Conservation (phyloP, 2,329 filamentous ascomycete genomes). For the Trichophyton benhamiae region DNA sequence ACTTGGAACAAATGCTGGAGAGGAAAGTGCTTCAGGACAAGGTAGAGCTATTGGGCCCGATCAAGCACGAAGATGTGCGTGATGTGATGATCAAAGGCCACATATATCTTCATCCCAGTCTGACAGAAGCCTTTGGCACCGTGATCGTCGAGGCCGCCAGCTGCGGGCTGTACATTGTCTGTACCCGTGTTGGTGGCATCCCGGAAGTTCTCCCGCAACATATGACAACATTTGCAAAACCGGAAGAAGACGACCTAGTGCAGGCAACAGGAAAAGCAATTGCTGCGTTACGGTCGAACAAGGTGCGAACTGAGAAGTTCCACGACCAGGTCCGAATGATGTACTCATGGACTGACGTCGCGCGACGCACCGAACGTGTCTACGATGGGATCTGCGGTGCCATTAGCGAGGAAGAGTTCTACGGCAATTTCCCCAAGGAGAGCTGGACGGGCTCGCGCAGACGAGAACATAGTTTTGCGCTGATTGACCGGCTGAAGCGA, state of each 20-base stretch:
- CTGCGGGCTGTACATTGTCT: slow-evolving; percentile 92
- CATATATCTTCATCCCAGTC: slow-evolving; percentile 86
- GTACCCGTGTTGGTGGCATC: slow-evolving; percentile 90
- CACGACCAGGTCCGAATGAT: slow-evolving; percentile 96
- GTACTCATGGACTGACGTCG: slow-evolving; percentile 98
- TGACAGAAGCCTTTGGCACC: slow-evolving; percentile 95
- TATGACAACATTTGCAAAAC: slow-evolving; percentile 96
- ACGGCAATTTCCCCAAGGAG: slow-evolving; percentile 61
- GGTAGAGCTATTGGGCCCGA: slow-evolving; percentile 79
- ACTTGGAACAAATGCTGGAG: slow-evolving; percentile 96
- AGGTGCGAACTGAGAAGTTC: slow-evolving; percentile 81
- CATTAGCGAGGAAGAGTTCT: slow-evolving; percentile 78
- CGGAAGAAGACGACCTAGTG: slow-evolving; percentile 91
- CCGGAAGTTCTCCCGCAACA: slow-evolving; percentile 89
- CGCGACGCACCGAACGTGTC: slow-evolving; percentile 81
- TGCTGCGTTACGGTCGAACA: slow-evolving; percentile 68
- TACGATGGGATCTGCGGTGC: slow-evolving; percentile 85
- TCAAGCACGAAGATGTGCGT: slow-evolving; percentile 90
- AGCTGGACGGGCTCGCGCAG: slow-evolving; percentile 60
- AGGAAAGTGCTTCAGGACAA: slow-evolving; percentile 86
- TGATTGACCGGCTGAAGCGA: slow-evolving; percentile 87
- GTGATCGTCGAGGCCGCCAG: slow-evolving; percentile 95
- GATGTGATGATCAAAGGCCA: slow-evolving; percentile 96
- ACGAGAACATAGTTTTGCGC: slow-evolving; percentile 69
- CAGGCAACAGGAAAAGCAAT: slow-evolving; percentile 82